Percentiles rank a stretch among this genome's conserved stretches.
Evolutionary conservation across 768 basidiomycete genomes (phyloP).

Genomic region (Dioszegia aurantiaca): DNA sequence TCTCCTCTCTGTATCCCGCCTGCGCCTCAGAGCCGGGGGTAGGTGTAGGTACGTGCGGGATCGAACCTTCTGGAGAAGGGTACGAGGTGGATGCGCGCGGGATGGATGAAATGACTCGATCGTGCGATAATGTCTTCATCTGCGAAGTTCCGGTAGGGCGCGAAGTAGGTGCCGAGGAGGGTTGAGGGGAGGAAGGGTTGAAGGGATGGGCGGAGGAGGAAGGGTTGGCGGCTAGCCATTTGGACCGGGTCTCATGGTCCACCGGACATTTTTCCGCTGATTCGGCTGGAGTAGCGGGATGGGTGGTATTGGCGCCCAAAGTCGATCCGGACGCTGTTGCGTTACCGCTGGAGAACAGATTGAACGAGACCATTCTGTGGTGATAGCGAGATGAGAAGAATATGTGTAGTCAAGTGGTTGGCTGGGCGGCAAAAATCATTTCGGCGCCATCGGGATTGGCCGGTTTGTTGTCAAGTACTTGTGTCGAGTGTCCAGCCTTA

Average conservation of each 20-base stretch:
- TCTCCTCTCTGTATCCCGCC: constrained; percentile 17
- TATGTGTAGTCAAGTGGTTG: background rate
- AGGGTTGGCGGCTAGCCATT: constrained; percentile 53
- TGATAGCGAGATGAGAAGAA: background rate
- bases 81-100: constrained; percentile 57
- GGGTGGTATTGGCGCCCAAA: background rate
- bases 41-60: constrained; percentile 10
- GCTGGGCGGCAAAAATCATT: background rate
- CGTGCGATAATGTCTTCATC: constrained; percentile 57
- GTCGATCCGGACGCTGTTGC: constrained; percentile 7
- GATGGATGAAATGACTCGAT: constrained; percentile 83
- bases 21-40: constrained; percentile 8
- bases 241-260: constrained; percentile 59
- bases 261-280: constrained; percentile 61
- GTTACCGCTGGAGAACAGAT: constrained; percentile 6
- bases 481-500: too few species aligned
- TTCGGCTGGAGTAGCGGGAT: constrained; percentile 1
- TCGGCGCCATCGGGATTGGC: background rate
- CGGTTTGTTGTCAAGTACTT: too few species aligned
- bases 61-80: constrained; percentile 22
- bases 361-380: constrained; percentile 4
- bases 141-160: background rate
- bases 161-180: constrained; percentile 19
- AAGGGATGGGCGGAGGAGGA: constrained; percentile 24
- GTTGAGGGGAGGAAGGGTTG: constrained; percentile 18